A percentile compares a stretch with the other conserved stretches of the same genome.
Evolutionary conservation across 257 asterid genomes (phyloP).

Genomic region (Handroanthus guayacan): DNA sequence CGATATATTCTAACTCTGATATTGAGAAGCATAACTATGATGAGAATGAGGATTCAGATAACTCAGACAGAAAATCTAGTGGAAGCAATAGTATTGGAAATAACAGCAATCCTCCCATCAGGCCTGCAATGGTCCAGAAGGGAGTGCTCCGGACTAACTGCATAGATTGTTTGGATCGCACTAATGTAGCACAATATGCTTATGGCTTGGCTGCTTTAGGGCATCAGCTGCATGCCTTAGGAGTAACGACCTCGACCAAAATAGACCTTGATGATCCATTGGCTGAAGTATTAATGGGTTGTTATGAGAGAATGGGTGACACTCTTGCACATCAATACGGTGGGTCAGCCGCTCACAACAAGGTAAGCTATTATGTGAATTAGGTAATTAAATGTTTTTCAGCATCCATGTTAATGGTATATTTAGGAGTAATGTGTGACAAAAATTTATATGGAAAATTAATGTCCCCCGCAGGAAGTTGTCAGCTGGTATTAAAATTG

Average conservation of each 20-base stretch:
- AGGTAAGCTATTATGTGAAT: slow-evolving; percentile 47
- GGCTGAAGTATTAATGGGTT: slow-evolving; percentile 76
- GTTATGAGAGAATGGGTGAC: slow-evolving; percentile 79
- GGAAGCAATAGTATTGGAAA: slow-evolving; percentile 34
- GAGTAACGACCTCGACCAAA: slow-evolving; percentile 55
- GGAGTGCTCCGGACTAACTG: slow-evolving; percentile 84
- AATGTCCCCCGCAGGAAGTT: not conserved
- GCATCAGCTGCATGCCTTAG: slow-evolving; percentile 65
- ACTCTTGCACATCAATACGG: slow-evolving; percentile 86
- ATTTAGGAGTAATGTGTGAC: not conserved
- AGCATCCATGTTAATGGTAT: not conserved
- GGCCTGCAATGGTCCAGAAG: slow-evolving; percentile 56
- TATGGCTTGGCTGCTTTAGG: slow-evolving; percentile 87
- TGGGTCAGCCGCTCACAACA: slow-evolving; percentile 92
- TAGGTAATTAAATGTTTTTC: not conserved
- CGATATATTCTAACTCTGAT: slow-evolving; percentile 38
- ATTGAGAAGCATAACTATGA: slow-evolving; percentile 46
- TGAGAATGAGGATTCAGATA: slow-evolving; percentile 50
- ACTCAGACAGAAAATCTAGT: slow-evolving; percentile 42
- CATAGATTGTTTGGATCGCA: slow-evolving; percentile 86
- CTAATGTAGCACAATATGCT: slow-evolving; percentile 84
- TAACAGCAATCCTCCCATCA: slow-evolving; percentile 44
- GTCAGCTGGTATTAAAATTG: not conserved
- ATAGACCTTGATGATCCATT: slow-evolving; percentile 79
- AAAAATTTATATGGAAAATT: not conserved